These are phyloP conservation scores for Fusarium torulosum DNA, from an alignment of 2,329 filamentous ascomycete genomes.

Conservation along the genomic window DNA sequence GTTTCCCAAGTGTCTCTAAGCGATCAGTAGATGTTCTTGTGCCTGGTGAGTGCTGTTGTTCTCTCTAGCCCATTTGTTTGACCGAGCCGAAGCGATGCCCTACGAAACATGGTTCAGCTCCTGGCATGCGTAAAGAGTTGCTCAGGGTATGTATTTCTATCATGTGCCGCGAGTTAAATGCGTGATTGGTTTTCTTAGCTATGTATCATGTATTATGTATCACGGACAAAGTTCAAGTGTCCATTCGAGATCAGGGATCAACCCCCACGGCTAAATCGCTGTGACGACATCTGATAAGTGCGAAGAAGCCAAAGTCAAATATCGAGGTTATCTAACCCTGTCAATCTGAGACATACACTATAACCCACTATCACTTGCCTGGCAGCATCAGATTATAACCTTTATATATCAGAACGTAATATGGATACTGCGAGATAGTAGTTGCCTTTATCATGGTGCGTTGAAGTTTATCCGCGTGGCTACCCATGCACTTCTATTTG, in stretches of 20 bases:
- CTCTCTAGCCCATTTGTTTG: conserved; percentile 22
- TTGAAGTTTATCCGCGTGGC: background rate
- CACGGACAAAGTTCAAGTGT: background rate
- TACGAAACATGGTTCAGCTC: background rate
- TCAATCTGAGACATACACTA: background rate
- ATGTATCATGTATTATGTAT: background rate
- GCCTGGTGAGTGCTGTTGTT: background rate
- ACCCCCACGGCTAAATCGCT: background rate
- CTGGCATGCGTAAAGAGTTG: background rate
- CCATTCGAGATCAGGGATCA: background rate
- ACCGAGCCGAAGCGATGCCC: conserved; percentile 21
- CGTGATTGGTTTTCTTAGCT: background rate
- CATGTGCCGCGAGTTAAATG: background rate
- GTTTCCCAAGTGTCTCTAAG: background rate
- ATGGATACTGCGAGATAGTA: conserved; percentile 6
- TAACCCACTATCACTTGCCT: background rate
- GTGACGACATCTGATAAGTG: background rate
- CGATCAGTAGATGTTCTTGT: conserved; percentile 2
- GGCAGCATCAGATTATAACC: background rate
- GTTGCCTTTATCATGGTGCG: conserved; percentile 1
- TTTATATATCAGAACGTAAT: conserved; percentile 1
- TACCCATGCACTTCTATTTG: background rate
- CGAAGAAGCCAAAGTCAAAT: background rate
- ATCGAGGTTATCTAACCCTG: background rate
- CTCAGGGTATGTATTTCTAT: background rate